Conservation (phyloP, 164 flowering plant species). For the Macadamia tetraphylla region DNA sequence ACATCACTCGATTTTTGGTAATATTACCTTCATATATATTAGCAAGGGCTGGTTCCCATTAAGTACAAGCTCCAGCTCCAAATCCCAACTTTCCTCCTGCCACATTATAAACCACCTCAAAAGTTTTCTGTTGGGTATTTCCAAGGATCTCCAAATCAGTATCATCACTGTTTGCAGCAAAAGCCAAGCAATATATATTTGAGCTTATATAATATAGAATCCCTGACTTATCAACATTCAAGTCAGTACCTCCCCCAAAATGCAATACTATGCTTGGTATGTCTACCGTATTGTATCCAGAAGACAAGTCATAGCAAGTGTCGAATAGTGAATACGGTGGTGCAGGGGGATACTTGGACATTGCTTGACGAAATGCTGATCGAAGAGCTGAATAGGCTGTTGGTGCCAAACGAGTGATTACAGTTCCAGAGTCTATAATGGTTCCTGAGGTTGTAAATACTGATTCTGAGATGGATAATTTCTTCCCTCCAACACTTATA, state of each 20-base stretch:
- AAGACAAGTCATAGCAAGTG: slow-evolving; percentile 15
- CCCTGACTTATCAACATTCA: background rate
- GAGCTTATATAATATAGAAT: background rate
- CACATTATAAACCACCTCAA: slow-evolving; percentile 38
- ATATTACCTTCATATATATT: too few relatives aligned
- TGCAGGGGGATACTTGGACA: slow-evolving; percentile 21
- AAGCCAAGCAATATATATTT: slow-evolving; percentile 36
- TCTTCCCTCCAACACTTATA: slow-evolving; percentile 9
- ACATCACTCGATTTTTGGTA: too few relatives aligned
- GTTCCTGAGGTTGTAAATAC: slow-evolving; percentile 12
- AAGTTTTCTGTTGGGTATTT: slow-evolving; percentile 39
- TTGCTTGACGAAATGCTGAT: slow-evolving; percentile 16
- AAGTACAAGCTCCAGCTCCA: slow-evolving; percentile 18
- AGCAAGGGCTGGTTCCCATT: too few relatives aligned
- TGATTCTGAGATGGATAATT: background rate
- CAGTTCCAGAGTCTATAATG: slow-evolving; percentile 47
- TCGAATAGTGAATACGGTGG: slow-evolving; percentile 3
- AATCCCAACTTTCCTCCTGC: slow-evolving; percentile 36
- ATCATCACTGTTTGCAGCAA: slow-evolving; percentile 24
- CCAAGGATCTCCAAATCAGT: slow-evolving; percentile 26
- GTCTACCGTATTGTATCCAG: background rate
- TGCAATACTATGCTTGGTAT: slow-evolving; percentile 29
- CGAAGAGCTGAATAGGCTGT: slow-evolving; percentile 32
- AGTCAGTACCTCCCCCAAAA: slow-evolving; percentile 20
- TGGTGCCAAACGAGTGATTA: slow-evolving; percentile 32